Base-by-base conservation (phyloP, 768 basidiomycete genomes). In the Hemileccinum impolitum region DNA sequence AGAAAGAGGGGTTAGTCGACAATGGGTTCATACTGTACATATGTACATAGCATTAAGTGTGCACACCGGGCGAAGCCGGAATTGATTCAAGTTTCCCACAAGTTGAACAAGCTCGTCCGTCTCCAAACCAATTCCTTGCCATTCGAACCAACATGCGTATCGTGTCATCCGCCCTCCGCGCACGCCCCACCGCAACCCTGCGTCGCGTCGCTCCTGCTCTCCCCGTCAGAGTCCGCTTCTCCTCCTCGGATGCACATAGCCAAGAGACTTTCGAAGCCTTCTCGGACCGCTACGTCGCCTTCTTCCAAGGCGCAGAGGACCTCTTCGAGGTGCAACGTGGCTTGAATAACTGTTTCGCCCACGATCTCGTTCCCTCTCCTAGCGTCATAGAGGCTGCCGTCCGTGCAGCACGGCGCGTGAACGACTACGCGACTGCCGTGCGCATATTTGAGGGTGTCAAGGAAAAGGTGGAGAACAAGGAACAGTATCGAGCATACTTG, bases 241-340 rank as follows among this genome's bases (percentile, higher is more conserved):
- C 70, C 28, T 71, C 74, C 36, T 75, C 80, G 41, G 72, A 72
- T 64, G 80, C 78, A 35, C 91, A 92, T 72, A 81, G 84, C 54
- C 85, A 92, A 69, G 94, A 97, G 75, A 80, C 88, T 15, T 97
- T 92, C 71, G 94, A 96, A 68, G 80, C 87, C 39, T 97, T 98
- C 78, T 91, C 90, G 62, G 80, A 85, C 53, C 91, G 95, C 66
- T 97, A 97, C 73, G 85, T 93, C 64, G 76, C 77, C 56, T 99
- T 99, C 73, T 99, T 99, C 80, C 73, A 89, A 65, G 78, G 82
- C 48, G 93, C 92, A 42, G 84, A 93, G 65, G 96, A 99, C 74
- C 80, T 97, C 50, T 99, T 99, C 66, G 96, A 99, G 77, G 88
- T 99, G 56, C 95, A 99, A 73, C 90, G 96, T 43, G 96, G 96